Conservation (phyloP, 1,139 yeast species). For the Hanseniaspora uvarum region DNA sequence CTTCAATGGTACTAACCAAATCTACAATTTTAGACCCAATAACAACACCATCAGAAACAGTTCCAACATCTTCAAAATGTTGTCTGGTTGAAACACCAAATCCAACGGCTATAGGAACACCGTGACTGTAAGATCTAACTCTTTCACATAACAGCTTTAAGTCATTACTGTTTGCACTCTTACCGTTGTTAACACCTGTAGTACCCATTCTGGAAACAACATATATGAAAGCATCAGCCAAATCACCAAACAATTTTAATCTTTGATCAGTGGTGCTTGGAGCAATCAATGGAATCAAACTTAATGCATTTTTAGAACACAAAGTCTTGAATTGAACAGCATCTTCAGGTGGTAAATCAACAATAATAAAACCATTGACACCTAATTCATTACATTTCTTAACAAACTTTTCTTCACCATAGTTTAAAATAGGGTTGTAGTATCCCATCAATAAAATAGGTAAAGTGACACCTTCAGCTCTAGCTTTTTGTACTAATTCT, state of each 20-base stretch:
- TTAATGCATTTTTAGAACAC: slow-evolving; percentile 58
- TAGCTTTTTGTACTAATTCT: slow-evolving; percentile 62
- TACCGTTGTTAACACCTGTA: slow-evolving; percentile 67
- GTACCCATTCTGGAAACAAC: slow-evolving; percentile 97
- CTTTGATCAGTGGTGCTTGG: slow-evolving; percentile 93
- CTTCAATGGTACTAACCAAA: slow-evolving; percentile 51
- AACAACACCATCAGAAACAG: slow-evolving; percentile 83
- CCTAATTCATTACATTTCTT: slow-evolving; percentile 75
- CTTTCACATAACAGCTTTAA: slow-evolving; percentile 60
- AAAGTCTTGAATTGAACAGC: slow-evolving; percentile 73
- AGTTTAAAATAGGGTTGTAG: slow-evolving; percentile 83
- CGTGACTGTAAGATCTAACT: slow-evolving; percentile 63
- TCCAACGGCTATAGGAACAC: slow-evolving; percentile 87
- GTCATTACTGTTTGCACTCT: slow-evolving; percentile 44
- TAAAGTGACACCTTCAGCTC: slow-evolving; percentile 70
- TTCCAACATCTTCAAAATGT: slow-evolving; percentile 71
- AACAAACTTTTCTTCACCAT: slow-evolving; percentile 78
- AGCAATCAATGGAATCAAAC: slow-evolving; percentile 87
- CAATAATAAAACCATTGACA: slow-evolving; percentile 88
- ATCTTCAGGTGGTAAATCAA: slow-evolving; percentile 96
- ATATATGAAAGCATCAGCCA: slow-evolving; percentile 90
- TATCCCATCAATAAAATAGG: slow-evolving; percentile 95
- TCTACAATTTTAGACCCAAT: slow-evolving; percentile 82
- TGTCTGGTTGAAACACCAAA: slow-evolving; percentile 93
- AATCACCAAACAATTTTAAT: slow-evolving; percentile 52